Conservation (phyloP, 2,329 filamentous ascomycete genomes). For the Alternaria solani region DNA sequence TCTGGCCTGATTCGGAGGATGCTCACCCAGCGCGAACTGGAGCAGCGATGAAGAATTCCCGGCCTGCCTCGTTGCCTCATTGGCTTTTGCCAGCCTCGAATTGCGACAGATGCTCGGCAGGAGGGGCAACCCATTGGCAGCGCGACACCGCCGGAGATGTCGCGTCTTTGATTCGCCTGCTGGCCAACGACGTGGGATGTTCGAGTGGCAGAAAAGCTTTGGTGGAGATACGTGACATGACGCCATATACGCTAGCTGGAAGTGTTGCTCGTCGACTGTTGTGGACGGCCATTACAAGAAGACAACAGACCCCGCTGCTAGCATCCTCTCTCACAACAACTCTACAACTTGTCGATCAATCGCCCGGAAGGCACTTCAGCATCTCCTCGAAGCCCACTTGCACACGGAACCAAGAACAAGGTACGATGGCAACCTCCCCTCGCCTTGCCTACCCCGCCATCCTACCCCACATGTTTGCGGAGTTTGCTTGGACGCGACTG, state of each 20-base stretch:
- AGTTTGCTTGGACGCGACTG: conserved; percentile 29
- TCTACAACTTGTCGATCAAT: neutral
- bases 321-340: neutral
- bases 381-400: neutral
- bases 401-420: conserved; percentile 7
- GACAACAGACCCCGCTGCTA: conserved; percentile 24
- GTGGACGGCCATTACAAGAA: conserved; percentile 31
- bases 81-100: conserved; percentile 6
- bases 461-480: conserved; percentile 40
- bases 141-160: conserved; percentile 29
- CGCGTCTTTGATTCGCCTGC: conserved; percentile 31
- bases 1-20: neutral
- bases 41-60: neutral
- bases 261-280: conserved; percentile 20
- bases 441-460: conserved; percentile 29
- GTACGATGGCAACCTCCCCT: conserved; percentile 14
- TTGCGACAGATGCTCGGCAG: conserved; percentile 22
- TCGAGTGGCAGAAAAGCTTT: conserved; percentile 38
- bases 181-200: conserved; percentile 20
- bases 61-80: neutral
- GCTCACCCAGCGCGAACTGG: neutral
- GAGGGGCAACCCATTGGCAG: conserved; percentile 25
- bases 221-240: conserved; percentile 39
- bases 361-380: neutral
- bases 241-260: conserved; percentile 46